Evolutionary conservation across 805 yeast species (phyloP), one percentile per base, ranked within the genome.

Genomic region (Kazachstania africana): DNA sequence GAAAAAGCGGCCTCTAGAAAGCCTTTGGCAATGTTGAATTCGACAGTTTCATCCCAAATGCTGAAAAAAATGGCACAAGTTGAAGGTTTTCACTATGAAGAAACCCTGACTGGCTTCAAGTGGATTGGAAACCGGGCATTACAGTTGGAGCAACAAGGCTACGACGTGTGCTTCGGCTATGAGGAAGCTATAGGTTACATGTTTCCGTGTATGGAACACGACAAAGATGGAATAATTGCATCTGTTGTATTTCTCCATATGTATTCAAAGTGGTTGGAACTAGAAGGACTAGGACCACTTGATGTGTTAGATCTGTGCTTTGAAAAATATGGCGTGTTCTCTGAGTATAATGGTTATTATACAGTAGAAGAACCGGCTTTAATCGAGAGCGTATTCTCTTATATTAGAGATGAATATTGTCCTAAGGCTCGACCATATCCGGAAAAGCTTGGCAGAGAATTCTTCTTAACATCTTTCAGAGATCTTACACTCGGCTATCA

Each of bases 101-200:
- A 91, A 39, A 88, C 97, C 0, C 64, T 88, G 35, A 88, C 97
- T 1, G 98, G 98, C 1, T 88, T 88, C 63, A 88, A 88, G 58
- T 88, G 98, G 98, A 78, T 88, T 23, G 98, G 97, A 3, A 88
- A 88, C 50, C 70, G 73, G 40, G 91, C 95, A 2, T 72, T 78
- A 22, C 80, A 76, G 6, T 60, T 82, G 29, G 84, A 79, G 40
- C 38, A 48, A 0, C 51, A 68, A 27, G 94, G 94, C 0, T 72
- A 48, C 45, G 39, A 32, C 4, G 94, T 87, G 1, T 94, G 95
- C 0, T 85, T 88, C 60, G 96, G 82, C 0, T 88, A 69, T 51
- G 98, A 88, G 55, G 98, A 88, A 51, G 97, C 97, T 2, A 79
- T 88, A 42, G 98, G 98, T 2, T 88, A 73, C 59, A 83, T 88